Conservation (phyloP, 345 rosid genomes). For the Moricandia arvensis region DNA sequence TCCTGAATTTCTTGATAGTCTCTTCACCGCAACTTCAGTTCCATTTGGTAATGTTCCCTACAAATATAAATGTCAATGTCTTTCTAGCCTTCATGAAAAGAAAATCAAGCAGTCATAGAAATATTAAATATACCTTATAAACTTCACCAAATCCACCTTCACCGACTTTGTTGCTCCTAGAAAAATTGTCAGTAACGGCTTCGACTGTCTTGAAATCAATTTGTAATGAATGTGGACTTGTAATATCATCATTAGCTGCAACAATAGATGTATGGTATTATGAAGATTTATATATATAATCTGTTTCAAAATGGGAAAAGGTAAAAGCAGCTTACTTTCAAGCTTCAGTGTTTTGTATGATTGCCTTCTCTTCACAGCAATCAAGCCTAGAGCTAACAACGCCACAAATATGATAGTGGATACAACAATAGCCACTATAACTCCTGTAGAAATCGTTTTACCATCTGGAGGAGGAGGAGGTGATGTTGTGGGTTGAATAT, state of each 20-base stretch:
- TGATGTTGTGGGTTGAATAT: no score
- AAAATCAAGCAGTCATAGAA: no score
- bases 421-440: constrained; percentile 7
- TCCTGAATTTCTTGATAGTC: constrained; percentile 36
- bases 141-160: constrained; percentile 35
- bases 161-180: constrained; percentile 4
- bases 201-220: constrained; percentile 20
- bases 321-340: constrained; percentile 5
- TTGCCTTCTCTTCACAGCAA: constrained; percentile 4
- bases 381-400: neutral
- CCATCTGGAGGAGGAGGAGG: neutral
- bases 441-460: neutral
- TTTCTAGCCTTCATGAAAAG: neutral
- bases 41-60: constrained; percentile 26
- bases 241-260: constrained; percentile 17
- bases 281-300: neutral
- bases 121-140: constrained; percentile 22
- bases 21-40: constrained; percentile 45
- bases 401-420: neutral
- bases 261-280: neutral
- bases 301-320: neutral
- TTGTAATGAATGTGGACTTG: constrained; percentile 7
- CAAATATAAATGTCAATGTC: neutral
- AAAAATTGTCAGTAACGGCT: constrained; percentile 8
- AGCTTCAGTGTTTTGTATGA: neutral